Conservation (phyloP, 1,284 basidiomycete species). For the Melampsora larici-populina region DNA sequence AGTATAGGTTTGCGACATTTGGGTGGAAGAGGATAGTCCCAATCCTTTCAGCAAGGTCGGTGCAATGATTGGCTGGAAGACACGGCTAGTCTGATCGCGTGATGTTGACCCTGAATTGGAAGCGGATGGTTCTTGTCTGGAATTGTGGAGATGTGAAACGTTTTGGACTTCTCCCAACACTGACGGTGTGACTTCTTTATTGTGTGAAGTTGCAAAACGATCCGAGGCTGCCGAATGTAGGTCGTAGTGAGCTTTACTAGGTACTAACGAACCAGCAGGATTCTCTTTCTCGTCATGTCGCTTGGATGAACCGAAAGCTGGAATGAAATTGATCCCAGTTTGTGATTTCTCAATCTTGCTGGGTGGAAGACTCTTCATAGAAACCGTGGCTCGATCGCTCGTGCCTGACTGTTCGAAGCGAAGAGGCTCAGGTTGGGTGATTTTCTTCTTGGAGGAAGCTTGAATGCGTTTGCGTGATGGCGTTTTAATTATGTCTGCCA, state of each 20-base stretch:
- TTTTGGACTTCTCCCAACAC: neutral
- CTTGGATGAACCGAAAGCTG: too few species aligned
- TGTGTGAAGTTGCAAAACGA: neutral
- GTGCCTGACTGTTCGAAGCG: neutral
- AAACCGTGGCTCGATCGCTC: too few species aligned
- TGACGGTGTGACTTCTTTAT: neutral
- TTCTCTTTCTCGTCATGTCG: too few species aligned
- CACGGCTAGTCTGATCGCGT: neutral
- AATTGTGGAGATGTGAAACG: neutral
- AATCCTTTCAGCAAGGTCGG: conserved; percentile 1
- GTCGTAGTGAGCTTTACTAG: conserved; percentile 5
- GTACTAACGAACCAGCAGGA: neutral
- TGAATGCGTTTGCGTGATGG: conserved; percentile 37
- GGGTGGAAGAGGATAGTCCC: neutral
- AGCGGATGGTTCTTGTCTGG: neutral
- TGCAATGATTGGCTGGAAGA: neutral
- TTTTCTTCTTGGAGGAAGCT: conserved; percentile 24
- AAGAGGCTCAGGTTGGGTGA: conserved; percentile 16
- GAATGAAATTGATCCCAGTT: too few species aligned
- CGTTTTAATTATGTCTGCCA: conserved; percentile 43
- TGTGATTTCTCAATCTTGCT: too few species aligned
- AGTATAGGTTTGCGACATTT: neutral
- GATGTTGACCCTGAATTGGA: neutral
- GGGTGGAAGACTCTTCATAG: too few species aligned
- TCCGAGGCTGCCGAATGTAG: neutral